These are phyloP conservation scores for Penicillium sp. DNA, from an alignment of 2,329 filamentous ascomycete genomes.

Conservation along the genomic window DNA sequence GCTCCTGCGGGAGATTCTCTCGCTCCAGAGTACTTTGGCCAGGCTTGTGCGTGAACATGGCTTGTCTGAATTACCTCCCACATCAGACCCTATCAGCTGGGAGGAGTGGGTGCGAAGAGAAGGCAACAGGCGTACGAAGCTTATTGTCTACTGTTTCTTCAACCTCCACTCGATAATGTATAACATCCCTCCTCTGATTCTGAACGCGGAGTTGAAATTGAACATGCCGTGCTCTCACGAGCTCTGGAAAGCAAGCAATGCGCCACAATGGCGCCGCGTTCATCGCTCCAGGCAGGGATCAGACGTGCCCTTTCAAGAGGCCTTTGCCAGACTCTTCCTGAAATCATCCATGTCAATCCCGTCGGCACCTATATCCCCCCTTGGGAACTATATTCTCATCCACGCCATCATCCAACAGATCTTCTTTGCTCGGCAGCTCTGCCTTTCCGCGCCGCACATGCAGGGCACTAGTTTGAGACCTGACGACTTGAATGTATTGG, in stretches of 20 bases:
- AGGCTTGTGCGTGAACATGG: slow-evolving; percentile 49
- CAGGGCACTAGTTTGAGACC: slow-evolving; percentile 36
- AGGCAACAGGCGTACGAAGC: slow-evolving; percentile 47
- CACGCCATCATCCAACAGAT: slow-evolving; percentile 49
- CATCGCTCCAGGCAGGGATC: slow-evolving; percentile 28
- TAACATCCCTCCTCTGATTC: slow-evolving; percentile 51
- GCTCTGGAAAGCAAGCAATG: slow-evolving; percentile 48
- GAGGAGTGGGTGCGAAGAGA: slow-evolving; percentile 48
- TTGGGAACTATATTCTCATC: slow-evolving; percentile 49
- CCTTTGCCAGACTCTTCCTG: slow-evolving; percentile 39
- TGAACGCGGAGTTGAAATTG: slow-evolving; percentile 48
- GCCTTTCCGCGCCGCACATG: slow-evolving; percentile 38
- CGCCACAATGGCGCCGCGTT: slow-evolving; percentile 42
- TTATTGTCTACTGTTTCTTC: slow-evolving; percentile 51
- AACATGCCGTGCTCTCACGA: slow-evolving; percentile 48
- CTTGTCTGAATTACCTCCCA: slow-evolving; percentile 29
- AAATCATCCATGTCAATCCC: slow-evolving; percentile 31
- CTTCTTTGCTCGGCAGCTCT: slow-evolving; percentile 44
- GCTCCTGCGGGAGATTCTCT: slow-evolving; percentile 49
- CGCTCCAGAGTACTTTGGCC: slow-evolving; percentile 49
- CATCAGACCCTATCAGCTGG: slow-evolving; percentile 42
- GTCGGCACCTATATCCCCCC: slow-evolving; percentile 39
- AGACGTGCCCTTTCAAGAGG: slow-evolving; percentile 38
- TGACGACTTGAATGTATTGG: slow-evolving; percentile 40
- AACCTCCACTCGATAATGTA: slow-evolving; percentile 56